Evolutionary conservation across 805 yeast species (phyloP).

Genomic region (Yamadazyma takamatsuzukensis): DNA sequence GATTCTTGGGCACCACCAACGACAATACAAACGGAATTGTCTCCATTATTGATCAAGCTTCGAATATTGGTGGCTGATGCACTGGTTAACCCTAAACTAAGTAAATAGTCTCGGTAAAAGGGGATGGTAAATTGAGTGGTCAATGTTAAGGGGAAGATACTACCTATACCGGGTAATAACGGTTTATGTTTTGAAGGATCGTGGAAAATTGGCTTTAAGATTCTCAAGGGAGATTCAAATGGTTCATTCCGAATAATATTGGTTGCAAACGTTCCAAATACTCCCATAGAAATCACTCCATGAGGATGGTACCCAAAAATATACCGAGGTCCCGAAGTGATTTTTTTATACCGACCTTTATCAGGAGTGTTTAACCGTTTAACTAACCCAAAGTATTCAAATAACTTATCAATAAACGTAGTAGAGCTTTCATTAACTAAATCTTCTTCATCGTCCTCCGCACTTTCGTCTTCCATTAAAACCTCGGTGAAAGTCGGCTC

Average conservation of each 20-base stretch:
- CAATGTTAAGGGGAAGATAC: slow-evolving; percentile 71
- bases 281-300: slow-evolving; percentile 92
- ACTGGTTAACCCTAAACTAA: slow-evolving; percentile 78
- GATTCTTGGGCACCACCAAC: slow-evolving; percentile 97
- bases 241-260: slow-evolving; percentile 43
- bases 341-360: slow-evolving; percentile 18
- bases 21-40: slow-evolving; percentile 81
- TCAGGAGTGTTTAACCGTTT: slow-evolving; percentile 30
- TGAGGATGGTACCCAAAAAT: slow-evolving; percentile 95
- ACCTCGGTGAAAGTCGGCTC: slow-evolving; percentile 65
- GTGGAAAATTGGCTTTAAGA: slow-evolving; percentile 35
- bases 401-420: slow-evolving; percentile 32
- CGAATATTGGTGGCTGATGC: slow-evolving; percentile 74
- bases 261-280: slow-evolving; percentile 77
- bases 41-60: slow-evolving; percentile 54
- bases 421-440: slow-evolving; percentile 35
- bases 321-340: slow-evolving; percentile 65
- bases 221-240: slow-evolving; percentile 30
- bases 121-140: slow-evolving; percentile 83
- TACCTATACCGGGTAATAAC: slow-evolving; percentile 78
- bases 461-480: slow-evolving; percentile 18
- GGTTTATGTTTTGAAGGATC: slow-evolving; percentile 71
- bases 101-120: slow-evolving; percentile 77
- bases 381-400: slow-evolving; percentile 32
- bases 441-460: slow-evolving; percentile 38